Base-by-base conservation (phyloP, 305 asterid genomes). In the Plantago rigida region DNA sequence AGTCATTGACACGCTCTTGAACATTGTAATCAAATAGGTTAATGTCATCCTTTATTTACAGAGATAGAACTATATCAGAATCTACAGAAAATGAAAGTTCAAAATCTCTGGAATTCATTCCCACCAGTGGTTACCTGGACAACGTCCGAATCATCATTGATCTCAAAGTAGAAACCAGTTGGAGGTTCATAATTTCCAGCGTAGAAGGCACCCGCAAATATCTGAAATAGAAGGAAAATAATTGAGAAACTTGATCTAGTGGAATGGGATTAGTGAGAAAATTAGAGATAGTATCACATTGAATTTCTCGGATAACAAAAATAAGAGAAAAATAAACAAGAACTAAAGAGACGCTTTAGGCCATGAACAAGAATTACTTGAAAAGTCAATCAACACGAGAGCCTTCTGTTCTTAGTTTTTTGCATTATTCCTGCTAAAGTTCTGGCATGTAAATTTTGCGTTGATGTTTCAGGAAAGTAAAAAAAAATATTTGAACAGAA, bases 161-260 rank as follows among this genome's bases (percentile, higher is more conserved):
- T 79, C 78, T 93, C 99, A 65, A 69, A 93, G 79, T 87, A 69
- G 75, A 89, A 93, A 58, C 92, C 82, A 50, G 69, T 69, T 17
- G 99, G 99, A 22, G 99, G 99, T 63, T 87, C 95, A 67, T 93
- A 93, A 71, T 89, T 83, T 73, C 90, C 78, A 49, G 92, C 70
- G 54, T 78, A 85, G 74, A 93, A 93, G 75, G 97, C 92, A 66
- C 95, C 99, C 22, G 99, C 24, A 81, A 93, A 93, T 73, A 93
- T 93, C 99, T 93, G 85, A 54, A 69, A 54, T 34, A 13, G 13
- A 50, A 9, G 15, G 39, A 36, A 9, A 14, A 24, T 4, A 19
- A 3, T 24, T 52, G 39, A 52, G 14, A 52, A 52, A 24, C 36
- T 52, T 52, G 41, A 22, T 52, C 57, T 12, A 26, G 9, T 52